Evolutionary conservation across 1,284 basidiomycete species (phyloP).

Genomic region (Rhodotorula sp.): DNA sequence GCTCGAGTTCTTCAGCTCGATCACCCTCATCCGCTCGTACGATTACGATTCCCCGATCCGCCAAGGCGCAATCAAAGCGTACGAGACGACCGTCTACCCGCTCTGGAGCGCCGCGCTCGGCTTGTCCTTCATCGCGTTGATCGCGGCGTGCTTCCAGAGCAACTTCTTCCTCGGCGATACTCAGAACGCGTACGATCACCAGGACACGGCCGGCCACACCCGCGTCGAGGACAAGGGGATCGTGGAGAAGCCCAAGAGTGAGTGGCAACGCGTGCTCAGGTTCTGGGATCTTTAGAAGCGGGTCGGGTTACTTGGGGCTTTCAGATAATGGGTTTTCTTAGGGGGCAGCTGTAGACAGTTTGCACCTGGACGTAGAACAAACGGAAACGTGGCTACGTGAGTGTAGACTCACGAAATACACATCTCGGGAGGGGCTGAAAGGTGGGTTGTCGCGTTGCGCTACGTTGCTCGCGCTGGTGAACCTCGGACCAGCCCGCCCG

Average conservation of each 20-base stretch:
- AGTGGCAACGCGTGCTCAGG: slow-evolving; percentile 2
- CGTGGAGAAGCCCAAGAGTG: neutral
- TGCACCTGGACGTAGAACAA: no score
- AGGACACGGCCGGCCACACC: slow-evolving; percentile 3
- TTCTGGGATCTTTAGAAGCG: neutral
- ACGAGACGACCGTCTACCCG: slow-evolving; percentile 31
- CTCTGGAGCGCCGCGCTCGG: slow-evolving; percentile 38
- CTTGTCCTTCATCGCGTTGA: slow-evolving; percentile 36
- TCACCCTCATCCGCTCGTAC: slow-evolving; percentile 34
- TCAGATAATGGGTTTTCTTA: no score
- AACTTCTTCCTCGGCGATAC: slow-evolving; percentile 26
- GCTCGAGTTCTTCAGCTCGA: neutral
- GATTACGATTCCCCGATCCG: slow-evolving; percentile 24
- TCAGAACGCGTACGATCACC: slow-evolving; percentile 30
- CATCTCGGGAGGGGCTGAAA: no score
- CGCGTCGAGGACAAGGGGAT: neutral
- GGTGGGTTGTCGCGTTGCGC: no score
- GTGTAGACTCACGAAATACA: no score
- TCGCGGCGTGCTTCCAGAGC: slow-evolving; percentile 35
- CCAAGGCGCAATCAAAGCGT: slow-evolving; percentile 31
- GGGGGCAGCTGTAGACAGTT: no score
- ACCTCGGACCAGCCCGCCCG: no score
- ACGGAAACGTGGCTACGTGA: no score
- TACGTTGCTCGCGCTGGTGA: no score
- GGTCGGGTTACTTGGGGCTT: no score